A percentile compares a stretch with the other conserved stretches of the same genome.
These are phyloP conservation scores for Acacia acuminata DNA, from an alignment of 306 rosid genomes.

Conservation along the genomic window DNA sequence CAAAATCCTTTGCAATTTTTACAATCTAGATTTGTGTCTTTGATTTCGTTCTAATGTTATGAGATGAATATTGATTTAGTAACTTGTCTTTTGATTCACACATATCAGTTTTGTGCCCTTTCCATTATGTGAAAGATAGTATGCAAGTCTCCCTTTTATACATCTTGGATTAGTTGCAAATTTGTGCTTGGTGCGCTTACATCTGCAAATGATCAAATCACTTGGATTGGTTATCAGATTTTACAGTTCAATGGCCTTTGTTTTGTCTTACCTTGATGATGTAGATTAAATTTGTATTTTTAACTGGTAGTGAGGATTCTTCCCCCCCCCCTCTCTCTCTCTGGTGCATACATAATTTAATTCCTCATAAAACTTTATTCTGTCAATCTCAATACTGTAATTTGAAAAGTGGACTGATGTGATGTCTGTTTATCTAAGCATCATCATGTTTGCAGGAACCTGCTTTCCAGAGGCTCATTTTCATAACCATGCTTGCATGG, in stretches of 20 bases:
- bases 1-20: not conserved
- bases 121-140: not conserved
- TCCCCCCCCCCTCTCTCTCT: not conserved
- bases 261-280: not conserved
- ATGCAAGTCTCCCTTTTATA: not conserved
- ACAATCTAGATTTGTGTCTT: not conserved
- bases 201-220: not conserved
- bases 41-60: not conserved
- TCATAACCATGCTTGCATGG: constrained; percentile 97
- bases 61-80: constrained; percentile 4
- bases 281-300: constrained; percentile 3
- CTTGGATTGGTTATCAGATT: not conserved
- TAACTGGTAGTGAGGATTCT: not conserved
- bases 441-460: constrained; percentile 65
- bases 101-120: not conserved
- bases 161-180: not conserved
- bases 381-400: constrained; percentile 5
- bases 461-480: constrained; percentile 84
- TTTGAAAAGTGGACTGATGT: not conserved
- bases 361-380: constrained; percentile 4
- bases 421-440: constrained; percentile 35
- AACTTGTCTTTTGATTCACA: not conserved
- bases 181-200: not conserved
- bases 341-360: not conserved
- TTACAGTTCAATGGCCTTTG: not conserved